Base-by-base conservation (phyloP, 2,329 filamentous ascomycete species). In the Fusarium poae region DNA sequence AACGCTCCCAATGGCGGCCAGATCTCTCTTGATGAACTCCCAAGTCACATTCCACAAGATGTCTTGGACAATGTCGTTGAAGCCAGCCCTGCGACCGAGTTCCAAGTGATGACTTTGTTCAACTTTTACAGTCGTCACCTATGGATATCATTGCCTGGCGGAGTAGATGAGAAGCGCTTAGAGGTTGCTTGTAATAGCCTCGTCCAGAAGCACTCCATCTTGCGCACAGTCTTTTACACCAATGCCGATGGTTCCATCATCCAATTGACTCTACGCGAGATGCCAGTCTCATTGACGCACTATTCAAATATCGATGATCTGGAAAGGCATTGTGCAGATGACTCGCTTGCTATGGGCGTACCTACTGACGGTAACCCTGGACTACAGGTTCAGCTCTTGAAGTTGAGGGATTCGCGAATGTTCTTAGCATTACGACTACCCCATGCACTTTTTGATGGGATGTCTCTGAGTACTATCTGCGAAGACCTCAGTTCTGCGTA, bases 61-160 rank as follows among this genome's bases (percentile, higher is more conserved):
- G 20, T 44, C 16, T 6, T 37, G 3, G n/a, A 29, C 1, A 57
- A 57, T 16, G 13, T 37, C 3, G 18, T 57, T 18, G 45, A 57
- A 16, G 46, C 23, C 8, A 44, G 27, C 4, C 23, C 37, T 3
- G 37, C 54, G 5, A 57, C 54, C 5, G 54, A 57, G 3, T 57
- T 57, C 12, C 54, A 57, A 9, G 29, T n/a, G 7, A 57, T 52
- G 54, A 52, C 46, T 6, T 37, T 57, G 1, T 52, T 16, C 37
- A 57, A 44, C 29, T 57, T 57, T 21, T 57, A 57, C 15, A 52
- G 15, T 23, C 45, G 54, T 9, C 52, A 57, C 5, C 29, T 57
- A 5, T 57, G 54, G 54, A 57, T 57, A 9, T n/a, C 37, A 0
- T 30, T 57, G 1, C 54, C 54, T 23, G 37, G 16, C 6, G 21